Base-by-base conservation (phyloP, 1,284 basidiomycete genomes). In the Ceratobasidium sp. region DNA sequence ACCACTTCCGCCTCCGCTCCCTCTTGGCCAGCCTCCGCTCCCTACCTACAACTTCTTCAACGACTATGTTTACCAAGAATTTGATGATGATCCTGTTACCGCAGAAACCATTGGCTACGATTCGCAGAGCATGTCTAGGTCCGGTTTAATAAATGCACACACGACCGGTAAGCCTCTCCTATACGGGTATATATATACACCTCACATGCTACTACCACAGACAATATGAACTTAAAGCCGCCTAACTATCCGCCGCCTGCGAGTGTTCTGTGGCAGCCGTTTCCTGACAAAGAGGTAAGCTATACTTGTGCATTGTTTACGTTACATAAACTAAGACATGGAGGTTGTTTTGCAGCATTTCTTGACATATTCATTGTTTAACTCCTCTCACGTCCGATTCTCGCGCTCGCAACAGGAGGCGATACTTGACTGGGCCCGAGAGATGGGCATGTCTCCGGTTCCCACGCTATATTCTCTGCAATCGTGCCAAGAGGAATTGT, bases 311-410 rank as follows among this genome's bases (percentile, higher is more conserved):
- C 37, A 35, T 15, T 1, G 20, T 69, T n/a, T 42, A 35, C n/a
- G 37, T 8, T 23, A 37, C 6, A 15, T 11, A 11, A 33, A 51
- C 13, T 54, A 17, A 53, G 5, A 4, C 8, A 56, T 31, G 26
- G 17, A 20, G 20, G n/a, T n/a, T 33, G 31, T 23, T 5, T 58
- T 58, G 4, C 13, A 71, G 67, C 67, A 71, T 37, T 71, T 60
- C 26, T 71, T 71, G 37, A 71, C 67, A 26, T 13, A 71, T 60
- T 71, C 67, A 39, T 42, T 71, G n/a, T 71, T 71, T 26, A 56
- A 71, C 26, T 20, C 67, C 13, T 3, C 67, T 2, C 67, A 71
- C n/a, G 23, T 71, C 31, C 39, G 54, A 45, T 71, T 71, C 53
- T 71, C 54, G 0, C 37, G 23, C 13, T n/a, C 54, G 15, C 67